Evolutionary conservation across 345 rosid species (phyloP).

Genomic region (Bruguiera sexangula): DNA sequence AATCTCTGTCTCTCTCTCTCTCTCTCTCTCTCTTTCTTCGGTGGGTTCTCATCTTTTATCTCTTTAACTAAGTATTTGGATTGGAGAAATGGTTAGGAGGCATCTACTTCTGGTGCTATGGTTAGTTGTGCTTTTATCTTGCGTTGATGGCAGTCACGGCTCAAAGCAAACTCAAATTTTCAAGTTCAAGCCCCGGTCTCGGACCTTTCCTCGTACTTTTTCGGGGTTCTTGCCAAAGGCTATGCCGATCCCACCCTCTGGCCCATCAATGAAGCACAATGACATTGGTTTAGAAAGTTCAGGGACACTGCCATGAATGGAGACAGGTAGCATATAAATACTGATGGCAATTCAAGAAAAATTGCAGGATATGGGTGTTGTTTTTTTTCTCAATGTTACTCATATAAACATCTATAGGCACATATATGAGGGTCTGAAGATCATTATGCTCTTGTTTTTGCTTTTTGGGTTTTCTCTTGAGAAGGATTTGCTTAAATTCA

Average conservation of each 20-base stretch:
- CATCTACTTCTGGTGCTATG: constrained; percentile 10
- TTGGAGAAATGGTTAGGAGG: constrained; percentile 30
- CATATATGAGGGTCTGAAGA: neutral
- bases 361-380: no score
- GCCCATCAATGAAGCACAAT: constrained; percentile 69
- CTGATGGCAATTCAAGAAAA: neutral
- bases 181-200: constrained; percentile 27
- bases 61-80: neutral
- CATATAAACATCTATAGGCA: neutral
- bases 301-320: constrained; percentile 34
- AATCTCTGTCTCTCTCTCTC: neutral
- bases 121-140: constrained; percentile 16
- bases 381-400: neutral
- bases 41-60: neutral
- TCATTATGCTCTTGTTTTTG: no score
- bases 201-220: constrained; percentile 32
- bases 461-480: neutral
- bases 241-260: constrained; percentile 62
- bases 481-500: neutral
- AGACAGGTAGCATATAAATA: neutral
- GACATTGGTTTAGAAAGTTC: constrained; percentile 41
- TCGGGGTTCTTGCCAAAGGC: constrained; percentile 53
- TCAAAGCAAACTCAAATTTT: constrained; percentile 26
- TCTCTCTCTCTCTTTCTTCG: neutral
- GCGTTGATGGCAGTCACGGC: constrained; percentile 18